Percentiles rank a stretch among this genome's conserved stretches.
phyloP scores from a whole-genome alignment of 805 yeast species.

The Ogataea trehaloabstinens region DNA sequence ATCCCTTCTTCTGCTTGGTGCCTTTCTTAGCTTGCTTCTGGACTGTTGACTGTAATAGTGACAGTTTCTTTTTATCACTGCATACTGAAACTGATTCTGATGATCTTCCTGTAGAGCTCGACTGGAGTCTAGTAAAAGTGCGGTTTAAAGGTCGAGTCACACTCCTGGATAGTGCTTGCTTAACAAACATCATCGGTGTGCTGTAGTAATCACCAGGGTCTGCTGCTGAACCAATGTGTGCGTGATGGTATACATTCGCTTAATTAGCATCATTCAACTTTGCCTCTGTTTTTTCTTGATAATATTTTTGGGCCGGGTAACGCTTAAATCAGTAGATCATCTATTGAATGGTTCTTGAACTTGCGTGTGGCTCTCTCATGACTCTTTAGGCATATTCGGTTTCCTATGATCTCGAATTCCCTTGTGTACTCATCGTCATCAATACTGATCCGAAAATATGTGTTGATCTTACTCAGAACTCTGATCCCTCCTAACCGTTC shows the following conservation, averaged over 20 bases:
- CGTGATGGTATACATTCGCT: too few relatives aligned
- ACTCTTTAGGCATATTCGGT: constrained; percentile 70
- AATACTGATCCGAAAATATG: constrained; percentile 55
- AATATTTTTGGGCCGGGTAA: neutral
- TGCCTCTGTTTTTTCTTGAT: too few relatives aligned
- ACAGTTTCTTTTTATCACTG: constrained; percentile 15
- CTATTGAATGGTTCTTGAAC: constrained; percentile 74
- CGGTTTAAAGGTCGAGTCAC: too few relatives aligned
- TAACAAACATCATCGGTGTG: too few relatives aligned
- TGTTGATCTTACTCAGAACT: constrained; percentile 64
- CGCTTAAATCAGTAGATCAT: constrained; percentile 17
- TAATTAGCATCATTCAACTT: too few relatives aligned
- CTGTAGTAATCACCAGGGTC: too few relatives aligned
- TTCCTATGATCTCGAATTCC: constrained; percentile 69
- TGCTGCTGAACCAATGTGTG: too few relatives aligned
- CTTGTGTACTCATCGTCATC: constrained; percentile 36
- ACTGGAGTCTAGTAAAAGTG: constrained; percentile 16
- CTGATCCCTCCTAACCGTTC: constrained; percentile 60
- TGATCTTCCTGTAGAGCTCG: constrained; percentile 15
- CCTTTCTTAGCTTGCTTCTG: constrained; percentile 4
- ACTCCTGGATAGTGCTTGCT: too few relatives aligned
- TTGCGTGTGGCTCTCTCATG: constrained; percentile 81
- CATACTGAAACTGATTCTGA: neutral
- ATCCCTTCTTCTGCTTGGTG: constrained; percentile 25
- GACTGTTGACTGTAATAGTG: constrained; percentile 6